Evolutionary conservation across 768 basidiomycete species (phyloP).

Genomic region (Rubroboletus satanas): DNA sequence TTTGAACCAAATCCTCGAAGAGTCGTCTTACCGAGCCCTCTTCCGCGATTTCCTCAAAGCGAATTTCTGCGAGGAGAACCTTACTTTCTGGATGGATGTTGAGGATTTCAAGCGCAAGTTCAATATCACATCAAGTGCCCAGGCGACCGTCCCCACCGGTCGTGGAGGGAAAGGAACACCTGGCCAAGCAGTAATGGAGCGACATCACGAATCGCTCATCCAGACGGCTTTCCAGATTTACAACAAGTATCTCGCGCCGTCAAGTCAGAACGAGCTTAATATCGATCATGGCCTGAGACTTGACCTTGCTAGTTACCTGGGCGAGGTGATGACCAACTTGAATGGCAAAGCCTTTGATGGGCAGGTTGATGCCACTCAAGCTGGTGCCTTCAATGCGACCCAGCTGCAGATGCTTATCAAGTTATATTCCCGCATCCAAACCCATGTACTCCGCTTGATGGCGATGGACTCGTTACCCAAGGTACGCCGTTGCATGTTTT

Average conservation of each 20-base stretch:
- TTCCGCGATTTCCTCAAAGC: constrained; percentile 93
- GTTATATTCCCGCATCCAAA: constrained; percentile 94
- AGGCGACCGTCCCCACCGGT: constrained; percentile 46
- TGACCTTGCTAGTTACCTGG: constrained; percentile 90
- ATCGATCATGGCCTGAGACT: constrained; percentile 96
- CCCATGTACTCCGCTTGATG: constrained; percentile 95
- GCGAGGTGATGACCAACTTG: constrained; percentile 77
- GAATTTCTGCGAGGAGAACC: constrained; percentile 98
- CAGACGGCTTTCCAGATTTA: constrained; percentile 92
- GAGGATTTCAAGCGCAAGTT: constrained; percentile 97
- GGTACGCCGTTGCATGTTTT: constrained; percentile 39
- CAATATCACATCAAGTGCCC: constrained; percentile 89
- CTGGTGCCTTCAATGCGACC: constrained; percentile 84
- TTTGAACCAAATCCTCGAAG: constrained; percentile 87
- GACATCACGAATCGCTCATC: constrained; percentile 92
- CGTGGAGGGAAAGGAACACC: constrained; percentile 52
- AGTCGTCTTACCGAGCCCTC: constrained; percentile 79
- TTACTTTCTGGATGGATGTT: constrained; percentile 96
- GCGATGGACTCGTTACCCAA: constrained; percentile 99
- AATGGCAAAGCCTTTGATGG: constrained; percentile 78
- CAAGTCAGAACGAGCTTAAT: constrained; percentile 93
- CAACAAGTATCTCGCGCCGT: constrained; percentile 92
- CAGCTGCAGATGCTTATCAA: constrained; percentile 92
- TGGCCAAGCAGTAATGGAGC: constrained; percentile 90
- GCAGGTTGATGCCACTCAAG: constrained; percentile 77